A percentile compares a stretch with the other conserved stretches of the same genome.
phyloP scores from a whole-genome alignment of 192 early-diverging fungal species.

The Dissophora ornata region DNA sequence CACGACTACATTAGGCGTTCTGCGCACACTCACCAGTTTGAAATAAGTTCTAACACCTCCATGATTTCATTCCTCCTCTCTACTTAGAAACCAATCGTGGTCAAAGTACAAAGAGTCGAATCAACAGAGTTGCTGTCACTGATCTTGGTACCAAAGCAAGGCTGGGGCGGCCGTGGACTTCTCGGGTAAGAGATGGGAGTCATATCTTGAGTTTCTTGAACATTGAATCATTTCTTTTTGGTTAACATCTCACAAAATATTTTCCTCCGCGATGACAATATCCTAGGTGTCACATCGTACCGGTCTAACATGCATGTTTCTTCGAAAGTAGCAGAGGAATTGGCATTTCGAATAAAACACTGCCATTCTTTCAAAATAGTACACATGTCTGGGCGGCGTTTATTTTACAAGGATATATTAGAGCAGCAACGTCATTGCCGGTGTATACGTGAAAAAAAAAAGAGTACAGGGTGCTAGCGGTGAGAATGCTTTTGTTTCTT shows the following conservation, averaged over 20 bases:
- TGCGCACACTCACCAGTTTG: no score
- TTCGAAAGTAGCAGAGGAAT: not conserved
- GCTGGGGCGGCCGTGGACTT: constrained; percentile 65
- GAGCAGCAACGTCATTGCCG: no score
- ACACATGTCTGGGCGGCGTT: no score
- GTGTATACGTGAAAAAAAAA: no score
- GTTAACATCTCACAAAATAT: not conserved
- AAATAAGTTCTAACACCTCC: no score
- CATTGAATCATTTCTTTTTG: no score
- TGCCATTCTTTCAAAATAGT: not conserved
- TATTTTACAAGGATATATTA: no score
- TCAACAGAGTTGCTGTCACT: constrained; percentile 27
- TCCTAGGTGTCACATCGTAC: constrained; percentile 47
- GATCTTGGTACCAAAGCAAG: constrained; percentile 57
- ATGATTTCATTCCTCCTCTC: not conserved
- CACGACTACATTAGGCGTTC: no score
- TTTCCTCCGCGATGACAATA: not conserved
- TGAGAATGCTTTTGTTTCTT: constrained; percentile 20
- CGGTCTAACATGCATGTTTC: constrained; percentile 4
- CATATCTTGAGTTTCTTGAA: no score
- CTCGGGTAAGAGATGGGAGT: constrained; percentile 54
- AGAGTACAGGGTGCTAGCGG: not conserved
- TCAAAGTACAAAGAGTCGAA: constrained; percentile 51
- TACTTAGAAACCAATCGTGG: constrained; percentile 50
- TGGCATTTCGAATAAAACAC: not conserved